These are phyloP conservation scores for Chlorella sp. DNA, from an alignment of 139 green algal genomes.

Conservation along the genomic window DNA sequence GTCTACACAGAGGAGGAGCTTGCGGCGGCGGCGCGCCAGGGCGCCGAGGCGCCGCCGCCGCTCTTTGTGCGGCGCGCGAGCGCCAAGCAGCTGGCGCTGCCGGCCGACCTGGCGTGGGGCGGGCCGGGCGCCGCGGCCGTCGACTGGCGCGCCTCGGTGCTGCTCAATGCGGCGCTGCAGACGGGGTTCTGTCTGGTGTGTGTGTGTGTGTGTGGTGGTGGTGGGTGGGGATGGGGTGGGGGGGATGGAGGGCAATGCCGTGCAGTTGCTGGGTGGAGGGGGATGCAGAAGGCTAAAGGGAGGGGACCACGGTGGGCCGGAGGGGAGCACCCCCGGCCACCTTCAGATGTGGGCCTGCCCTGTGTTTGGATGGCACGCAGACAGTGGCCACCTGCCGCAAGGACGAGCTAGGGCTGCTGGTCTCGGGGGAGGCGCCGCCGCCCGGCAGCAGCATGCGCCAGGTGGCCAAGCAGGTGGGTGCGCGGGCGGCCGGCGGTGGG, in stretches of 20 bases:
- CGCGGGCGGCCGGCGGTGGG: no score
- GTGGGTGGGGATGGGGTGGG: neutral
- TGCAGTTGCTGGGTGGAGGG: neutral
- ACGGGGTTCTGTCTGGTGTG: conserved; percentile 67
- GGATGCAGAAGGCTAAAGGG: no score
- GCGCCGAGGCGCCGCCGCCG: neutral
- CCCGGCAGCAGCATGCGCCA: conserved; percentile 10
- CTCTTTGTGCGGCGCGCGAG: conserved; percentile 19
- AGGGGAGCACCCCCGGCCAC: no score
- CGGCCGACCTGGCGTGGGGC: neutral
- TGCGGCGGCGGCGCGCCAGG: no score
- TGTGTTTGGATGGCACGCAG: no score
- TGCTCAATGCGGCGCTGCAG: conserved; percentile 77
- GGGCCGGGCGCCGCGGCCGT: conserved; percentile 29
- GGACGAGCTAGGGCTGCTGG: no score
- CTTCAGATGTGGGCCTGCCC: no score
- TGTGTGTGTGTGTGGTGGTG: conserved; percentile 33
- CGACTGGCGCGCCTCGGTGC: conserved; percentile 57
- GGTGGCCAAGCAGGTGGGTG: conserved; percentile 52
- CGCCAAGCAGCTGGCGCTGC: conserved; percentile 5
- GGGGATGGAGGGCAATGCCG: neutral
- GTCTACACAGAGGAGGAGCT: conserved; percentile 30
- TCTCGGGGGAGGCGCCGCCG: neutral
- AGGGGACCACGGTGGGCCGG: no score
- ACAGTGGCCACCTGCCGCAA: no score